Evolutionary conservation across 1,284 basidiomycete species (phyloP), one percentile per base, ranked within the genome.

Genomic region (Malassezia japonica): DNA sequence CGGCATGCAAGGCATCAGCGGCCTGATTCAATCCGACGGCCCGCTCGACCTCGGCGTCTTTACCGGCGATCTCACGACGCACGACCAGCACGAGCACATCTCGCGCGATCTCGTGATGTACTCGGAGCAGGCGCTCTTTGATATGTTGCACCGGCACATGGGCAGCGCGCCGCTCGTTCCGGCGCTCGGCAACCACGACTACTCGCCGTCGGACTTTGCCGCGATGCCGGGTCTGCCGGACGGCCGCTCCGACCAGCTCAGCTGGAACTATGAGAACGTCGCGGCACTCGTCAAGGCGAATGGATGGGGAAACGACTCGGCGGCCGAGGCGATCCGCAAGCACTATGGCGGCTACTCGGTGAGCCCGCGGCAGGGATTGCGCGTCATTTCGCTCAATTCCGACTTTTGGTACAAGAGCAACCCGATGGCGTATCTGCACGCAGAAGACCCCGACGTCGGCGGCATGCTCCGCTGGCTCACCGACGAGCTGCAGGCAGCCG

Each of bases 311-410:
- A 78, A 81, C 6, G 75, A 79, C 37, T 74, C 77, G 6, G 79
- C 81, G 6, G 80, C 81, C 1, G 67, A 79, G 46, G 74, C 79
- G 42, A 83, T 84, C 0, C 78, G 79, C 40, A 75, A 80, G 1
- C 84, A 87, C 70, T 87, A 87, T 62, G 79, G 81, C 8, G 85
- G 78, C 10, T 87, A 85, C 67, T 82, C 81, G 74, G 83, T 86
- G 16, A 77, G 78, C 56, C 80, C 84, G 18, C 62, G 71, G 6
- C 81, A 85, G 54, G 84, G 84, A 1, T 74, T 88, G 24, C 77
- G 83, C 25, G 74, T 87, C 37, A 84, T 87, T 52, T 81, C 83
- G 31, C 71, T 87, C 55, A 86, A 87, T 65, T 86, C 83, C 15
- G 82, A 87, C 67, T 61, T 69, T 23, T 68, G 64, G 65, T 71